phyloP scores from a whole-genome alignment of 345 rosid species.

The Alliaria petiolata region DNA sequence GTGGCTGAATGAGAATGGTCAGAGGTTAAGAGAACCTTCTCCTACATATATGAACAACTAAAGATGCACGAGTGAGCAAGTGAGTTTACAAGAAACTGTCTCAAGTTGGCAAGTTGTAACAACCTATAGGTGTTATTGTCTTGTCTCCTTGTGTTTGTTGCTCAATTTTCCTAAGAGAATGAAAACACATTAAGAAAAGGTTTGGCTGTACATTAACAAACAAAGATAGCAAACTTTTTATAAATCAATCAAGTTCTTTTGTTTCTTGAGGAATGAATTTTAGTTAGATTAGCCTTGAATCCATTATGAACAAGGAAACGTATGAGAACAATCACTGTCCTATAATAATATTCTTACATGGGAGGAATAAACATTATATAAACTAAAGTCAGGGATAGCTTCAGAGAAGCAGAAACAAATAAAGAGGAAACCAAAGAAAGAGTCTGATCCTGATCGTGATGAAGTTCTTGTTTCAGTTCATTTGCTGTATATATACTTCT shows the following conservation, averaged over 20 bases:
- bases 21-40: slow-evolving; percentile 47
- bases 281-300: background rate
- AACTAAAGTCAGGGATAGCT: slow-evolving; percentile 23
- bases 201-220: slow-evolving; percentile 9
- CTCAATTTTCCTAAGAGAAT: background rate
- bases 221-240: background rate
- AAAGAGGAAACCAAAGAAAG: background rate
- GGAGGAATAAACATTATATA: background rate
- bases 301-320: background rate
- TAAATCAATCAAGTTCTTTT: background rate
- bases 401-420: slow-evolving; percentile 24
- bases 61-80: slow-evolving; percentile 1
- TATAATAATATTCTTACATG: slow-evolving; percentile 33
- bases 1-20: slow-evolving; percentile 59
- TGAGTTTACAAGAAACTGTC: background rate
- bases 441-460: too few relatives aligned
- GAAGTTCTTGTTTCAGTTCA: too few relatives aligned
- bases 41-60: slow-evolving; percentile 53
- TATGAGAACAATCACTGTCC: background rate
- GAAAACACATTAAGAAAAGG: background rate
- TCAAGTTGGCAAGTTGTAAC: background rate
- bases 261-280: background rate
- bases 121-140: background rate
- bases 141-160: background rate
- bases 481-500: slow-evolving; percentile 29